phyloP scores from a whole-genome alignment of 2,329 filamentous ascomycete genomes.

The Cercospora brassicicola region DNA sequence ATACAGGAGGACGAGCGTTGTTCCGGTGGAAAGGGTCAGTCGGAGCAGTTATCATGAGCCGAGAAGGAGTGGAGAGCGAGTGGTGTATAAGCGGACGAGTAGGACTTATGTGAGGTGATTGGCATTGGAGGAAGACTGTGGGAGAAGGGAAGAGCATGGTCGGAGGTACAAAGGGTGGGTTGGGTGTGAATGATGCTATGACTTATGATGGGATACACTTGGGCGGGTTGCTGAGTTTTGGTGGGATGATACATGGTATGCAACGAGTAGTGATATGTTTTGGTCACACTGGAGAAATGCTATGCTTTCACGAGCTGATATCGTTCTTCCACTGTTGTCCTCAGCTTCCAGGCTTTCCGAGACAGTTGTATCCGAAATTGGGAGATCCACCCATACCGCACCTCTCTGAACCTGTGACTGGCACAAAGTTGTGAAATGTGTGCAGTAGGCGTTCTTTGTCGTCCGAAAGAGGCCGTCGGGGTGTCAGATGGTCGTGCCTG shows the following conservation, averaged over 20 bases:
- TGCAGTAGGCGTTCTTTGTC: neutral
- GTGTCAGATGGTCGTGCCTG: neutral
- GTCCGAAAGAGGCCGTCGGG: neutral
- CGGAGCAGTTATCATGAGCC: constrained; percentile 25
- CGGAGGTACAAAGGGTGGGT: neutral
- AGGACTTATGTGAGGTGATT: constrained; percentile 31
- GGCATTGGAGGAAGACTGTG: neutral
- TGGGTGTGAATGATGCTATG: neutral
- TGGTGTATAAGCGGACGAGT: constrained; percentile 30
- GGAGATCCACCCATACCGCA: neutral
- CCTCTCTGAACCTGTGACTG: neutral
- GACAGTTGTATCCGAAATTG: neutral
- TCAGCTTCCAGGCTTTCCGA: neutral
- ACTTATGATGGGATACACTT: neutral
- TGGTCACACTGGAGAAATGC: neutral
- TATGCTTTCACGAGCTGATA: neutral
- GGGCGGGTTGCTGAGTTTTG: neutral
- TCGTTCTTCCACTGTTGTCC: neutral
- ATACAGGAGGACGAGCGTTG: constrained; percentile 26
- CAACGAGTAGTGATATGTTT: neutral
- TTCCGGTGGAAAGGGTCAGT: constrained; percentile 29
- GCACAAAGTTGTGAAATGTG: neutral
- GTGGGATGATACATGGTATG: neutral
- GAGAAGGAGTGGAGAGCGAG: constrained; percentile 22
- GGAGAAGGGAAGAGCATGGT: too few species aligned